Evolutionary conservation across 306 rosid species (phyloP).

Genomic region (Purshia tridentata): DNA sequence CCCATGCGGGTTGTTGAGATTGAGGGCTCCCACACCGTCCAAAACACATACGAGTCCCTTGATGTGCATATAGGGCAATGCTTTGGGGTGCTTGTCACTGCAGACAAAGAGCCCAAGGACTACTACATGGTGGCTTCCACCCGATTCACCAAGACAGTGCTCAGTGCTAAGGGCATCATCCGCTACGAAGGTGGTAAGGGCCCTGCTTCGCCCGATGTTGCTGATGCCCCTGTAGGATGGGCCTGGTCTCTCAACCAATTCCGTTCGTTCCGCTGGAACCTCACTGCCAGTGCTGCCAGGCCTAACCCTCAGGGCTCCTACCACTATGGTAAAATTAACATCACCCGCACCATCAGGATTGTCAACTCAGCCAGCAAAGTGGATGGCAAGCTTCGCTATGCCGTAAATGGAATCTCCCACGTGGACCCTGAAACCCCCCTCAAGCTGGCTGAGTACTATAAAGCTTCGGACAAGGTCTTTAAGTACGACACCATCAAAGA

Average conservation of each 20-base stretch:
- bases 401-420: conserved; percentile 69
- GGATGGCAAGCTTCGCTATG: conserved; percentile 64
- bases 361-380: conserved; percentile 44
- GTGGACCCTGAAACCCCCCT: conserved; percentile 52
- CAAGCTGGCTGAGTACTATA: conserved; percentile 78
- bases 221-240: conserved; percentile 70
- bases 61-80: conserved; percentile 81
- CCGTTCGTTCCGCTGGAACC: conserved; percentile 80
- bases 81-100: conserved; percentile 59
- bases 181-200: conserved; percentile 52
- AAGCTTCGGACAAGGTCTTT: conserved; percentile 41
- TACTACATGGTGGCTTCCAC: conserved; percentile 75
- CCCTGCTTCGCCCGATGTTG: conserved; percentile 51
- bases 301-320: conserved; percentile 93
- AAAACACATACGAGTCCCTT: conserved; percentile 62
- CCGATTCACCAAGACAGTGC: conserved; percentile 49
- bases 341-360: conserved; percentile 64
- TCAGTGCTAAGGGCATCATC: conserved; percentile 49
- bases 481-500: conserved; percentile 43
- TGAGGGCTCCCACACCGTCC: conserved; percentile 88
- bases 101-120: conserved; percentile 59
- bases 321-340: conserved; percentile 71
- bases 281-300: conserved; percentile 89
- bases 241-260: conserved; percentile 92
- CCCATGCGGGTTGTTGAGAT: conserved; percentile 62